Evolutionary conservation across 495 filamentous ascomycete species (phyloP).

Genomic region (Margaritispora aquatica): DNA sequence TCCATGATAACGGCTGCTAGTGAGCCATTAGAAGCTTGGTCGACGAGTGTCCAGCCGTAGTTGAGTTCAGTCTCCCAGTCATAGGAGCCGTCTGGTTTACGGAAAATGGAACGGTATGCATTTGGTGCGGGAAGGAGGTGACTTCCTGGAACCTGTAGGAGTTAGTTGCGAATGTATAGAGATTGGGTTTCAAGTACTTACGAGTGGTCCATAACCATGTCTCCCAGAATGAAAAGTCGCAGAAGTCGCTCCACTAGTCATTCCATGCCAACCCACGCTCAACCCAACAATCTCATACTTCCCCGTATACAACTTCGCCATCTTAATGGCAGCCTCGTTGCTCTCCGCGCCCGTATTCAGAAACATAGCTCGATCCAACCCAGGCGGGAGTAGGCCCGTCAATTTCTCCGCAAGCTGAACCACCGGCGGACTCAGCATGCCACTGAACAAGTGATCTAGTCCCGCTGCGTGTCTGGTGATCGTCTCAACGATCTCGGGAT

Average conservation of each 20-base stretch:
- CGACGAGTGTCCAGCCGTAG: conserved; percentile 61
- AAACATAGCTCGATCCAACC: conserved; percentile 37
- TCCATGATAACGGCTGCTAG: conserved; percentile 74
- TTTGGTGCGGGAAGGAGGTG: conserved; percentile 47
- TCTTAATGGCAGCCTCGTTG: conserved; percentile 59
- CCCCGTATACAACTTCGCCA: conserved; percentile 51
- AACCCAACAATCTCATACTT: conserved; percentile 52
- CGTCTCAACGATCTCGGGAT: conserved; percentile 35
- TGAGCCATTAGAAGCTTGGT: conserved; percentile 53
- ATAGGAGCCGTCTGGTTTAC: conserved; percentile 45
- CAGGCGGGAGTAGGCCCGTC: conserved; percentile 33
- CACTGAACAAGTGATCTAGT: conserved; percentile 39
- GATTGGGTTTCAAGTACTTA: conserved; percentile 38
- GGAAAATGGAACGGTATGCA: conserved; percentile 43
- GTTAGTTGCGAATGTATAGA: conserved; percentile 64
- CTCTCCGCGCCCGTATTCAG: conserved; percentile 61
- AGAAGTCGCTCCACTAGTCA: conserved; percentile 36
- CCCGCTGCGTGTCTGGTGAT: conserved; percentile 30
- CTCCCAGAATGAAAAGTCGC: conserved; percentile 44
- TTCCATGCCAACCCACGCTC: conserved; percentile 46
- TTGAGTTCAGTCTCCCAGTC: conserved; percentile 54
- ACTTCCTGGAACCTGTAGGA: conserved; percentile 53
- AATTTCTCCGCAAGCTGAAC: conserved; percentile 37
- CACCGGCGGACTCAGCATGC: conserved; percentile 34
- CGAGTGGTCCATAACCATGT: conserved; percentile 41